Percentiles rank a stretch among this genome's conserved stretches.
phyloP scores from a whole-genome alignment of 2,329 filamentous ascomycete genomes.

The Didymella arachidicola region DNA sequence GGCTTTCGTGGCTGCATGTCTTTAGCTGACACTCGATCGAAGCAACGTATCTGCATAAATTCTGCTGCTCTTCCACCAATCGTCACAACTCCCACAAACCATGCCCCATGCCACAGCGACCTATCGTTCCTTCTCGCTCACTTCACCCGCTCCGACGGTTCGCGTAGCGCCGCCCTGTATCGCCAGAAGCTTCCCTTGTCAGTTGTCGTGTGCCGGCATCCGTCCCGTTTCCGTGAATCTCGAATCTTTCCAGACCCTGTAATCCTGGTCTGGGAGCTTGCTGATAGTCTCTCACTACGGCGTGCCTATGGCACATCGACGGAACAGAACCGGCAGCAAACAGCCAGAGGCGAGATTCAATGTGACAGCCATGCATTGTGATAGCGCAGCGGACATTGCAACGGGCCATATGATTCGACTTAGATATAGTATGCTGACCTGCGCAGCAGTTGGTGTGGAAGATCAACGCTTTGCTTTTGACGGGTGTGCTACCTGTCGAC shows the following conservation, averaged over 20 bases:
- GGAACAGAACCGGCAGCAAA: neutral
- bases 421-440: neutral
- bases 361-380: neutral
- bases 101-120: neutral
- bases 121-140: neutral
- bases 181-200: neutral
- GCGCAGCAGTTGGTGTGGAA: neutral
- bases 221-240: neutral
- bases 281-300: neutral
- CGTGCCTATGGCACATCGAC: neutral
- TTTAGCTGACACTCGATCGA: neutral
- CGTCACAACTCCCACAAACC: neutral
- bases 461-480: constrained; percentile 3
- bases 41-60: constrained; percentile 8
- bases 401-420: neutral
- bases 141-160: neutral
- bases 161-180: neutral
- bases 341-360: neutral
- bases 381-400: neutral
- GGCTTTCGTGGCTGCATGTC: constrained; percentile 9
- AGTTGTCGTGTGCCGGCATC: neutral
- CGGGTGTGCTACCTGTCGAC: neutral
- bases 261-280: neutral
- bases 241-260: neutral
- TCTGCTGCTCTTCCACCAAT: constrained; percentile 6